Evolutionary conservation across 176 grass and related monocot genomes (phyloP).

Genomic region (bread wheat (Triticum aestivum)): IWGSC_CS_RefSeq_v2.1 NC_057802.1:63038542-63039041

Average conservation of each 20-base stretch:
- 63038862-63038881: background rate
- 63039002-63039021: conserved; percentile 19
- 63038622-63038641: too few species aligned
- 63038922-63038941: background rate
- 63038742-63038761: background rate
- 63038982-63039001: background rate
- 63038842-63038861: background rate
- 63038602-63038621: background rate
- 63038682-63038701: background rate
- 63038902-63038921: conserved; percentile 40
- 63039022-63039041: background rate
- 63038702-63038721: background rate
- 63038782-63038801: background rate
- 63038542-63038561: background rate
- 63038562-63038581: background rate
- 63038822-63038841: background rate
- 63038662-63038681: background rate
- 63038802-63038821: background rate
- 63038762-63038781: background rate
- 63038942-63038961: background rate
- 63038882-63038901: conserved; percentile 13
- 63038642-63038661: background rate
- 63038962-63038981: conserved; percentile 21
- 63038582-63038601: background rate
- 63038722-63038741: background rate